Evolutionary conservation across 2,329 filamentous ascomycete genomes (phyloP), one percentile per base, ranked within the genome.

Genomic region (Cladosporium velox): DNA sequence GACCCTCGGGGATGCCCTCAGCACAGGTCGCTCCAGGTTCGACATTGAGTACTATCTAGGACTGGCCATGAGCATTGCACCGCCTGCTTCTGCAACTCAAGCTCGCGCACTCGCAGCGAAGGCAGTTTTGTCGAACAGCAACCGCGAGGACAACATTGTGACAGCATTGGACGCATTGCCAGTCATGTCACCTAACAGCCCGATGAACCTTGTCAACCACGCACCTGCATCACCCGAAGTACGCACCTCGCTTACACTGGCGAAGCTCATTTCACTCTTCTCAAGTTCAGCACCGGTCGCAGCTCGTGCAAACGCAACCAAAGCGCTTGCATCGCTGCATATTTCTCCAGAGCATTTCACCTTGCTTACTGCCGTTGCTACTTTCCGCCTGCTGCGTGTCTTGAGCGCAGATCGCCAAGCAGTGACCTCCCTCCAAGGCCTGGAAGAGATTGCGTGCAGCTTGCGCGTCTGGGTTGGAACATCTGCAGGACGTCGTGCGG

Each of bases 51-150:
- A 76, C 67, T 75, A 79, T 41, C 83, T 97, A 35, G 83, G 87
- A 0, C 82, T 91, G 38, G 92, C 93, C 2, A 83, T 92, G 68
- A 85, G 86, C 66, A 86, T 88, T 8, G 91, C 93, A 0, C 94
- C 94, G 0, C 87, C 90, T 44, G 91, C 90, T 14, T 96, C 92
- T 1, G 87, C 87, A 26, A 90, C 91, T 2, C 83, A 87, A 61
- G 81, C 85, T 12, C 81, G 87, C 54, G 84, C 86, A 15, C 78
- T 88, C 4, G 85, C 85, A 14, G 85, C 86, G 68, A 85, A 85
- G 72, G 84, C 87, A 8, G 81, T 89, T 2, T 81, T 88, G 34
- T 81, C 84, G n/a, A 83, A 85, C 62, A 76, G 81, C 8, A 79
- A 84, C 64, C 83, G 85, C 38, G 77, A 83, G 18, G 70, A 76